phyloP scores from a whole-genome alignment of 345 rosid genomes.

The Gossypium bickii region DNA sequence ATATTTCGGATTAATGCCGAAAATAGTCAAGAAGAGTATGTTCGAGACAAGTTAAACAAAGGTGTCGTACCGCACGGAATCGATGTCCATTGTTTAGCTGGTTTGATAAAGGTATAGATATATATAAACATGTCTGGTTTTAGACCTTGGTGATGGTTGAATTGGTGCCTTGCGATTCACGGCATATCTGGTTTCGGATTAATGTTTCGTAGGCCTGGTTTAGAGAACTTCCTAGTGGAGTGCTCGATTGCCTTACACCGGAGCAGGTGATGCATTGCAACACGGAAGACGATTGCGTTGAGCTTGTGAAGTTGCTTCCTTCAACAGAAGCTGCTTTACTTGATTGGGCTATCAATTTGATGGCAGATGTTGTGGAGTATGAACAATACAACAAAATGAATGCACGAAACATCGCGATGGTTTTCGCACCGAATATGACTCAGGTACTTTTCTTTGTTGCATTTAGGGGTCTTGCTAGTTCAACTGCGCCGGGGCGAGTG shows the following conservation, averaged over 20 bases:
- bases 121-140: not conserved
- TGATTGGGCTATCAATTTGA: constrained; percentile 83
- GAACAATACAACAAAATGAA: constrained; percentile 87
- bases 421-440: constrained; percentile 97
- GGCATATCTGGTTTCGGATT: not conserved
- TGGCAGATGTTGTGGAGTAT: constrained; percentile 87
- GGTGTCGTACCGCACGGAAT: constrained; percentile 72
- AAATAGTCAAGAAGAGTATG: constrained; percentile 66
- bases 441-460: constrained; percentile 38
- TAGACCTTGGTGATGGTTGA: not conserved
- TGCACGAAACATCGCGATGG: constrained; percentile 92
- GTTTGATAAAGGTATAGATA: constrained; percentile 71
- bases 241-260: constrained; percentile 75
- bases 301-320: constrained; percentile 68
- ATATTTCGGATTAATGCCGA: constrained; percentile 87
- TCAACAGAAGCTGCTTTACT: constrained; percentile 75
- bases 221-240: constrained; percentile 89
- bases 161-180: not conserved
- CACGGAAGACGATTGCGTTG: constrained; percentile 74
- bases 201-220: constrained; percentile 66
- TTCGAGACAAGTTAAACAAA: constrained; percentile 59
- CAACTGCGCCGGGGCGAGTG: not conserved
- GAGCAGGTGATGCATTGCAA: constrained; percentile 89
- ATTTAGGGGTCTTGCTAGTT: not conserved
- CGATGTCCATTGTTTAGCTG: constrained; percentile 89